A percentile compares a stretch with the other conserved stretches of the same genome.
Evolutionary conservation across 208 protist genomes (phyloP).

Genomic region (Phytomonas francai): DNA sequence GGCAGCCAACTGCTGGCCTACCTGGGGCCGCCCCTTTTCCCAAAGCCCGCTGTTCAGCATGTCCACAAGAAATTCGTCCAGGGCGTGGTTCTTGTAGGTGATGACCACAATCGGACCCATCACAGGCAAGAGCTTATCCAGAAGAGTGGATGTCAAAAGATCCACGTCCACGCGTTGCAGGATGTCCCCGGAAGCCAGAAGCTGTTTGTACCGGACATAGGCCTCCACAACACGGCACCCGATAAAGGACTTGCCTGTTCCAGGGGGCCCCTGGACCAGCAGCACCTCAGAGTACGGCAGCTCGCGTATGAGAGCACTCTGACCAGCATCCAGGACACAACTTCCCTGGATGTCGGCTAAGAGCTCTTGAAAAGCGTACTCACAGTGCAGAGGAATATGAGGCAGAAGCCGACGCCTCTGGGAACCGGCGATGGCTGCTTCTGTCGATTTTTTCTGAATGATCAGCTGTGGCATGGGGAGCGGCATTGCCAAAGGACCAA

Average conservation of each 20-base stretch:
- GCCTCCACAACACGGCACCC: constrained; percentile 86
- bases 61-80: constrained; percentile 90
- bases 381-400: constrained; percentile 68
- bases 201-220: constrained; percentile 85
- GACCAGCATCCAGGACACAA: constrained; percentile 71
- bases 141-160: constrained; percentile 32
- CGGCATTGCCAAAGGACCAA: constrained; percentile 79
- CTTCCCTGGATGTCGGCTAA: constrained; percentile 43
- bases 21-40: constrained; percentile 37
- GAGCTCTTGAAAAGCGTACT: constrained; percentile 65
- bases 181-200: constrained; percentile 78
- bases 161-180: constrained; percentile 80
- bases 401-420: background rate
- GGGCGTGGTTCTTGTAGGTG: constrained; percentile 94
- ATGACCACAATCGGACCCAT: constrained; percentile 87
- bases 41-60: constrained; percentile 68
- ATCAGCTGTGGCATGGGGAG: constrained; percentile 43
- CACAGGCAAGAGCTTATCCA: constrained; percentile 52
- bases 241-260: constrained; percentile 94
- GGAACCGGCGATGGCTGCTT: background rate
- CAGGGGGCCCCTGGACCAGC: constrained; percentile 91
- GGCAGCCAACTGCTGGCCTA: constrained; percentile 6
- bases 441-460: background rate
- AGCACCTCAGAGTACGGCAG: constrained; percentile 68
- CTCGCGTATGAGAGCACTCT: constrained; percentile 58